phyloP scores from a whole-genome alignment of 176 grass and related monocot genomes.

The Leersia perrieri region DNA sequence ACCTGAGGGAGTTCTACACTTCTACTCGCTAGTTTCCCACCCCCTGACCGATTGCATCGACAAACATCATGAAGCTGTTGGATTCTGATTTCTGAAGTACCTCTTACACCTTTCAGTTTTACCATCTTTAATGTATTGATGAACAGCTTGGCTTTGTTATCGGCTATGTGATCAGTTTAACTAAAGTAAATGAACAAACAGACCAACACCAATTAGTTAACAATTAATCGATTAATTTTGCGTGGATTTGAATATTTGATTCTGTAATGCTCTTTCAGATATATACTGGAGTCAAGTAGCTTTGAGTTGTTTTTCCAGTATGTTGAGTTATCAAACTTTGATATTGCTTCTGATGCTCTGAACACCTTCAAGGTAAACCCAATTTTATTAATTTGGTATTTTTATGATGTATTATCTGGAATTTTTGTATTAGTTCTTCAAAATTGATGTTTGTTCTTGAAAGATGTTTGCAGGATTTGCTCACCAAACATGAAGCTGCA shows the following conservation, averaged over 20 bases:
- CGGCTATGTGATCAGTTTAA: background rate
- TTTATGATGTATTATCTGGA: background rate
- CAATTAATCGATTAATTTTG: slow-evolving; percentile 51
- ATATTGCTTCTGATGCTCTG: slow-evolving; percentile 99
- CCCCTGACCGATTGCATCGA: background rate
- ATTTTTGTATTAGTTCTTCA: slow-evolving; percentile 19
- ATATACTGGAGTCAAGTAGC: slow-evolving; percentile 92
- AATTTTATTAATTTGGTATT: slow-evolving; percentile 13
- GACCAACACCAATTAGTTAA: background rate
- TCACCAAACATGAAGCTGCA: slow-evolving; percentile 86
- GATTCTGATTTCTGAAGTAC: background rate
- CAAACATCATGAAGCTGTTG: background rate
- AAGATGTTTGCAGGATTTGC: slow-evolving; percentile 82
- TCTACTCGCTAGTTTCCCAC: background rate
- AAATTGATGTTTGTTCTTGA: slow-evolving; percentile 30
- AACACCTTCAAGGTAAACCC: slow-evolving; percentile 92
- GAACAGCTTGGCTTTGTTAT: slow-evolving; percentile 1
- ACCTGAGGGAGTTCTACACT: background rate
- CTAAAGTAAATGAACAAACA: background rate
- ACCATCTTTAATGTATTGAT: background rate
- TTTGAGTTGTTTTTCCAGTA: slow-evolving; percentile 99
- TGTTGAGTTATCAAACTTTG: slow-evolving; percentile 96
- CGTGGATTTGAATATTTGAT: slow-evolving; percentile 92
- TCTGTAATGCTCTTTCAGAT: slow-evolving; percentile 99
- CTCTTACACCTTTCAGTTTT: background rate